Evolutionary conservation across 805 yeast genomes (phyloP).

Genomic region (Saturnispora gosingensis): DNA sequence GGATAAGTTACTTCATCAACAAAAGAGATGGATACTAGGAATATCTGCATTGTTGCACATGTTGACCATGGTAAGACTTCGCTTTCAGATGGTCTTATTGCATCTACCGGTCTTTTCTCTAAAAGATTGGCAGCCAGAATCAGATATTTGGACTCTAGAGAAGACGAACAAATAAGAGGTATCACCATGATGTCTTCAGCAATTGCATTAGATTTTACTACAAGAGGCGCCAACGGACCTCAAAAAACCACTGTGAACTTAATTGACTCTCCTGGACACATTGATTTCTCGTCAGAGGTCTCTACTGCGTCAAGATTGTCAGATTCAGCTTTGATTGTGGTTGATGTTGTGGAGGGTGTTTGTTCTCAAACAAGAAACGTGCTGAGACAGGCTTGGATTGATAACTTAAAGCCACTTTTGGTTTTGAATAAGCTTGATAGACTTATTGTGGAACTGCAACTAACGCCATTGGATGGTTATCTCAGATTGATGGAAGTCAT

Average conservation of each 20-base stretch:
- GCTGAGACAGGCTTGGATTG: conserved; percentile 91
- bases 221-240: conserved; percentile 31
- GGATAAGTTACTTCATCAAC: neutral
- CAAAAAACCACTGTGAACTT: conserved; percentile 55
- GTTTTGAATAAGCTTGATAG: conserved; percentile 91
- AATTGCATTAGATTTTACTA: conserved; percentile 81
- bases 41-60: conserved; percentile 93
- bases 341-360: conserved; percentile 97
- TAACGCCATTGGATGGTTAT: conserved; percentile 80
- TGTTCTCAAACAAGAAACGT: conserved; percentile 96
- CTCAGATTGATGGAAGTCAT: conserved; percentile 65
- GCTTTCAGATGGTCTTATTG: conserved; percentile 80
- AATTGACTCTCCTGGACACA: conserved; percentile 99
- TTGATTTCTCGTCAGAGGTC: conserved; percentile 93
- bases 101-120: conserved; percentile 94
- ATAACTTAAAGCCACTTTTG: conserved; percentile 75
- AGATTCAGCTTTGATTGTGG: conserved; percentile 92
- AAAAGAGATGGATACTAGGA: conserved; percentile 60
- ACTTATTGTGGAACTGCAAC: conserved; percentile 67
- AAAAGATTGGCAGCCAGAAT: conserved; percentile 93
- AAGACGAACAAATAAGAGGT: conserved; percentile 93
- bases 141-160: conserved; percentile 84
- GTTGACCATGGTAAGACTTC: conserved; percentile 99
- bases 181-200: conserved; percentile 98
- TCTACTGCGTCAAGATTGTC: conserved; percentile 92